A percentile compares a stretch with the other conserved stretches of the same genome.
phyloP scores from a whole-genome alignment of 1,139 yeast species.

The Torulaspora pretoriensis region DNA sequence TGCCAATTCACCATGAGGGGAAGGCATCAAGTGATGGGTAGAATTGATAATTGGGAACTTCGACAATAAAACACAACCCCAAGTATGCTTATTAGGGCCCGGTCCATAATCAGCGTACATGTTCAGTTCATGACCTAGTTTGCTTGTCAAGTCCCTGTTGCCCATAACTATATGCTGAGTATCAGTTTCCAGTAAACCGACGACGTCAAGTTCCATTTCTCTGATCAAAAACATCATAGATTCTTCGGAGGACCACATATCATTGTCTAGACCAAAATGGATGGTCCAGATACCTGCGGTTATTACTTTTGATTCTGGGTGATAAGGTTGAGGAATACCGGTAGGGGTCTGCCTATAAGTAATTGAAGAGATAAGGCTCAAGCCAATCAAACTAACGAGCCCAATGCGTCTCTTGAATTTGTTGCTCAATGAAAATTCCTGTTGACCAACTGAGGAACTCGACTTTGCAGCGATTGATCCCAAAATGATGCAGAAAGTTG shows the following conservation, averaged over 20 bases:
- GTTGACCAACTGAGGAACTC: background rate
- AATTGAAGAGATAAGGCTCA: slow-evolving; percentile 23
- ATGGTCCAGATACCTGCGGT: slow-evolving; percentile 98
- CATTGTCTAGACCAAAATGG: slow-evolving; percentile 94
- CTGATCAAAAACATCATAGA: slow-evolving; percentile 79
- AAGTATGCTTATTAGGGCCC: slow-evolving; percentile 95
- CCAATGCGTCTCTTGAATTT: slow-evolving; percentile 38
- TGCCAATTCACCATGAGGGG: slow-evolving; percentile 96
- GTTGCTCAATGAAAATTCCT: slow-evolving; percentile 7
- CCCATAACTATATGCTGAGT: slow-evolving; percentile 95
- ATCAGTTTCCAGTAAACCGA: slow-evolving; percentile 88
- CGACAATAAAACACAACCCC: slow-evolving; percentile 93
- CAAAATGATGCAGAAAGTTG: slow-evolving; percentile 46
- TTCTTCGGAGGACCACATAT: slow-evolving; percentile 95
- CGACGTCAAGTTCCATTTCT: slow-evolving; percentile 84
- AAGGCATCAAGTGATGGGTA: slow-evolving; percentile 84
- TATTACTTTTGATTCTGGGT: slow-evolving; percentile 67
- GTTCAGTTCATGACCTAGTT: slow-evolving; percentile 85
- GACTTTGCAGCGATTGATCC: slow-evolving; percentile 31
- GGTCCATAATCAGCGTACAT: slow-evolving; percentile 97
- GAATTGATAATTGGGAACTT: slow-evolving; percentile 90
- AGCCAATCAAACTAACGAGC: slow-evolving; percentile 39
- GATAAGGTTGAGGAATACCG: slow-evolving; percentile 63
- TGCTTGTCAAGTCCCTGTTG: slow-evolving; percentile 87
- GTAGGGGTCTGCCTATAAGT: slow-evolving; percentile 28